These are phyloP conservation scores for Tilletia walkeri DNA, from an alignment of 1,284 basidiomycete species.

Conservation along the genomic window DNA sequence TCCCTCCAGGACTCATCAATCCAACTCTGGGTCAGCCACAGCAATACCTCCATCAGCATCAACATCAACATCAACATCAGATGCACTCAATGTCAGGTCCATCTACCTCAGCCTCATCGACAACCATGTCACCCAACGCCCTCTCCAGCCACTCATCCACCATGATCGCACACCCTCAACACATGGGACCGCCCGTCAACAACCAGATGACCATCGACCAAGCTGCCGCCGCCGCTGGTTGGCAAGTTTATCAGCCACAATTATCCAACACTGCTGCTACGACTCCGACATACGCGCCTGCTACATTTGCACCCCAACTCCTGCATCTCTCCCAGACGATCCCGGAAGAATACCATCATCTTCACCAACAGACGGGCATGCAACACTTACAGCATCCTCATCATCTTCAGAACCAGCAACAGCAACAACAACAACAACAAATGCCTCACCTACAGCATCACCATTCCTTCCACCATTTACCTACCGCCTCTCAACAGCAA, in stretches of 20 bases:
- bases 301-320: neutral
- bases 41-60: neutral
- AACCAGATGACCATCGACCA: neutral
- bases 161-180: slow-evolving; percentile 1
- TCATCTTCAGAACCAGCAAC: neutral
- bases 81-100: neutral
- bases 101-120: too few relatives aligned
- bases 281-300: neutral
- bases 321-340: slow-evolving; percentile 14
- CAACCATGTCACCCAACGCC: too few relatives aligned
- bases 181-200: neutral
- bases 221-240: neutral
- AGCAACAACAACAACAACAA: neutral
- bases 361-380: neutral
- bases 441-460: slow-evolving; percentile 8
- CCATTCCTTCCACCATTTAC: slow-evolving; percentile 9
- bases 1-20: neutral
- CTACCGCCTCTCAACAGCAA: neutral
- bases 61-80: neutral
- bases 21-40: neutral
- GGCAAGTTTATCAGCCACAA: neutral
- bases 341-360: neutral
- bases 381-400: neutral
- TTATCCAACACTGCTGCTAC: neutral
- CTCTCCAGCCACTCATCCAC: neutral